These are phyloP conservation scores for Colletotrichum chlorophyti DNA, from an alignment of 2,329 filamentous ascomycete genomes.

Conservation along the genomic window DNA sequence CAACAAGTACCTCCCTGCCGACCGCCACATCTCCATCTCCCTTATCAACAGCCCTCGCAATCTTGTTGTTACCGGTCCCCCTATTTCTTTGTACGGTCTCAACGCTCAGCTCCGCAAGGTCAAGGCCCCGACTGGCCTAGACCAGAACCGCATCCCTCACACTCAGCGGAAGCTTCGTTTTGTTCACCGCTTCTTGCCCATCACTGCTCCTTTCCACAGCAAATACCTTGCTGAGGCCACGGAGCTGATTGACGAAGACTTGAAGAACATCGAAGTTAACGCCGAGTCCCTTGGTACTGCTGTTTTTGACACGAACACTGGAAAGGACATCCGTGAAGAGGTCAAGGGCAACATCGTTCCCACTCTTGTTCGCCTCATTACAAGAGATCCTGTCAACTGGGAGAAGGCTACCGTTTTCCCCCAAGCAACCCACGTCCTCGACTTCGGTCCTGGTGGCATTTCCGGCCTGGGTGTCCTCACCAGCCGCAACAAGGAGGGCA, in stretches of 20 bases:
- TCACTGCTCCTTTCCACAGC: constrained; percentile 98
- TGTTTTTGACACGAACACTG: constrained; percentile 89
- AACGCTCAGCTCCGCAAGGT: constrained; percentile 95
- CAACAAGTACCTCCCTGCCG: constrained; percentile 92
- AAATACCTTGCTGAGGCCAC: constrained; percentile 87
- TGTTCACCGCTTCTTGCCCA: constrained; percentile 94
- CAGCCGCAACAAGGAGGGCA: constrained; percentile 99
- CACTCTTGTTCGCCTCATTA: constrained; percentile 88
- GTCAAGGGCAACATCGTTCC: constrained; percentile 83
- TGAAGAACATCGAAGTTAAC: constrained; percentile 82
- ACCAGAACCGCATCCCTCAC: constrained; percentile 92
- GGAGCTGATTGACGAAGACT: constrained; percentile 82
- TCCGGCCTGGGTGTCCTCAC: constrained; percentile 95
- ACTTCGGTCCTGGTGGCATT: constrained; percentile 96
- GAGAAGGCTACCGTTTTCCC: constrained; percentile 93
- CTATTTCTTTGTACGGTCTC: constrained; percentile 93
- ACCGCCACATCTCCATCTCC: constrained; percentile 93
- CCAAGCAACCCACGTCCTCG: constrained; percentile 89
- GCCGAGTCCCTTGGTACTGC: constrained; percentile 78
- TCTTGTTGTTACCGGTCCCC: constrained; percentile 94
- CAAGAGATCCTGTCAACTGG: constrained; percentile 93
- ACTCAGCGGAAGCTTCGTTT: constrained; percentile 97
- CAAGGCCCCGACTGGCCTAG: constrained; percentile 95
- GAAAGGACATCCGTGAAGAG: constrained; percentile 78
- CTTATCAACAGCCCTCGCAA: constrained; percentile 97